Evolutionary conservation across 1,139 yeast species (phyloP).

Genomic region (Waltiozyma sp.): DNA sequence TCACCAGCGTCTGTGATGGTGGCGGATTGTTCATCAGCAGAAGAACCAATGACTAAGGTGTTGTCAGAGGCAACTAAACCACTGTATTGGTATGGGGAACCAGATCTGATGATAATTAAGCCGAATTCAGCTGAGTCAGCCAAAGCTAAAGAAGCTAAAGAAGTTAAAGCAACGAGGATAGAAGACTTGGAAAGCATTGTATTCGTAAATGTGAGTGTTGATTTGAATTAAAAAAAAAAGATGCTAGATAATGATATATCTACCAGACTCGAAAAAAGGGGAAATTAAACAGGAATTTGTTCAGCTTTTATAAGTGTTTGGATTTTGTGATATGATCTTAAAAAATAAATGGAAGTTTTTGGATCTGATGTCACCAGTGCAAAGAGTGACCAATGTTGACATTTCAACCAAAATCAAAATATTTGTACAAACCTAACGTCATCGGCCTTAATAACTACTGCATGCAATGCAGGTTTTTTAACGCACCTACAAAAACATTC

Average conservation of each 20-base stretch:
- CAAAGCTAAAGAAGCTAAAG: conserved; percentile 13
- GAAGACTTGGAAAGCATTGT: conserved; percentile 3
- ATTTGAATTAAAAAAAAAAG: not conserved
- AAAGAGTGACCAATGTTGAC: too few relatives aligned
- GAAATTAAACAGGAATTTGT: not conserved
- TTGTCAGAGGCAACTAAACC: conserved; percentile 11
- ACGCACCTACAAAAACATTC: too few relatives aligned
- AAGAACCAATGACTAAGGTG: conserved; percentile 7
- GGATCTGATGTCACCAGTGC: too few relatives aligned
- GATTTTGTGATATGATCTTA: too few relatives aligned
- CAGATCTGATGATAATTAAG: conserved; percentile 23
- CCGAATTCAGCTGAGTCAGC: conserved; percentile 26
- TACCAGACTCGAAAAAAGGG: too few relatives aligned
- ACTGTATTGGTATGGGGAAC: conserved; percentile 21
- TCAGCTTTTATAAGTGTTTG: too few relatives aligned
- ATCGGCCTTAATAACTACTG: too few relatives aligned
- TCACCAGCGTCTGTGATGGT: conserved; percentile 22
- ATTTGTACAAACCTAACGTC: too few relatives aligned
- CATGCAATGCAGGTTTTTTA: too few relatives aligned
- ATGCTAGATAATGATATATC: too few relatives aligned
- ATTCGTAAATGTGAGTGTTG: not conserved
- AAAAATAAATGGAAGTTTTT: too few relatives aligned
- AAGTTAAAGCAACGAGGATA: conserved; percentile 1
- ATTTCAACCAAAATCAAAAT: too few relatives aligned
- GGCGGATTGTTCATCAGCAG: conserved; percentile 9